These are phyloP conservation scores for Hypoxylon sp. DNA, from an alignment of 2,329 filamentous ascomycete genomes.

Conservation along the genomic window DNA sequence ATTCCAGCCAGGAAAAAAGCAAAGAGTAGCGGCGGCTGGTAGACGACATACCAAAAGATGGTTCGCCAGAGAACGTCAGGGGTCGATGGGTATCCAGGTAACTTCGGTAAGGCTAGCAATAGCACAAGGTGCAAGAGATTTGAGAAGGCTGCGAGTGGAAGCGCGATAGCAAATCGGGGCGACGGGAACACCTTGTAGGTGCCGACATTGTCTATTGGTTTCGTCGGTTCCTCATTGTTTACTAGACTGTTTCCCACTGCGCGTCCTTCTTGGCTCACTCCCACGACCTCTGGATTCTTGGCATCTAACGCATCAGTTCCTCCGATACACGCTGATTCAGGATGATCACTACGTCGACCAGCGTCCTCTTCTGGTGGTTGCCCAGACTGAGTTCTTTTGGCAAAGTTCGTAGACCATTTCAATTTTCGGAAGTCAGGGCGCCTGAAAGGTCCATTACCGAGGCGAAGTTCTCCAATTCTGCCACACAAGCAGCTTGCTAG, in stretches of 20 bases:
- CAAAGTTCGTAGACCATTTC: constrained; percentile 13
- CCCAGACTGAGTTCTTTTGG: constrained; percentile 20
- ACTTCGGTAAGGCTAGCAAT: constrained; percentile 42
- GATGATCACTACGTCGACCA: constrained; percentile 4
- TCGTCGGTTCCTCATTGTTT: constrained; percentile 18
- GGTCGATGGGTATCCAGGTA: constrained; percentile 39
- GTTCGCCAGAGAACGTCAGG: constrained; percentile 41
- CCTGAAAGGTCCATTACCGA: constrained; percentile 7
- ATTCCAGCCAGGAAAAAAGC: constrained; percentile 48
- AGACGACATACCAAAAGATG: constrained; percentile 46
- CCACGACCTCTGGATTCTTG: constrained; percentile 6
- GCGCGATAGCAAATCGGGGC: constrained; percentile 40
- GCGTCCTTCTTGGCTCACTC: background rate
- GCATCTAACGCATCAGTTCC: constrained; percentile 1
- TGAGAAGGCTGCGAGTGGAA: constrained; percentile 42
- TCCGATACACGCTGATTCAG: constrained; percentile 16
- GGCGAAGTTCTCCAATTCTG: constrained; percentile 11
- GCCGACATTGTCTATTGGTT: constrained; percentile 9
- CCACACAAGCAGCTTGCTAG: constrained; percentile 38
- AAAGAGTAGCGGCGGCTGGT: constrained; percentile 47
- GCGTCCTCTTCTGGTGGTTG: constrained; percentile 21
- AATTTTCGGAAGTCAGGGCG: constrained; percentile 3
- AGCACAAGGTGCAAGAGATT: constrained; percentile 44
- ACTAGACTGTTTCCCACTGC: constrained; percentile 15
- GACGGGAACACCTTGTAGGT: constrained; percentile 37